These are phyloP conservation scores for Colletotrichum tofieldiae DNA, from an alignment of 2,329 filamentous ascomycete genomes.

Conservation along the genomic window DNA sequence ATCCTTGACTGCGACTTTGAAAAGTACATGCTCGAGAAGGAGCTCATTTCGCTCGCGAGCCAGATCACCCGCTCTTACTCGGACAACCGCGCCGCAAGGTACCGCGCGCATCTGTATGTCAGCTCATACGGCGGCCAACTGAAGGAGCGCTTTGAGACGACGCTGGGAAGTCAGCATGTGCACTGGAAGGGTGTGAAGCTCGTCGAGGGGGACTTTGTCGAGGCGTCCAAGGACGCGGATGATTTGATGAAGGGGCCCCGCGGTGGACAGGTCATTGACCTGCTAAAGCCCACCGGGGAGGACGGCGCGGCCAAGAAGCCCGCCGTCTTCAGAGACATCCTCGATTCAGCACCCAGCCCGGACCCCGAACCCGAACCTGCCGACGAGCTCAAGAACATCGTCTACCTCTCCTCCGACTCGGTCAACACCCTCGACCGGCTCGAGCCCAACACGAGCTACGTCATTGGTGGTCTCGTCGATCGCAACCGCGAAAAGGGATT, in stretches of 20 bases:
- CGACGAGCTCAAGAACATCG: constrained; percentile 65
- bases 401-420: constrained; percentile 96
- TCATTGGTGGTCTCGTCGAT: constrained; percentile 95
- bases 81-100: constrained; percentile 81
- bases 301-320: constrained; percentile 47
- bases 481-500: constrained; percentile 96
- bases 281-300: constrained; percentile 61
- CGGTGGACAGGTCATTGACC: constrained; percentile 72
- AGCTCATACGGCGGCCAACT: constrained; percentile 85
- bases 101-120: constrained; percentile 80
- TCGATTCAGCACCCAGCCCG: constrained; percentile 53
- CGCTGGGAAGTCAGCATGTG: constrained; percentile 79
- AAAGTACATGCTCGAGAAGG: constrained; percentile 88
- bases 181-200: constrained; percentile 87
- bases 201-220: constrained; percentile 80
- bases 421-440: constrained; percentile 85
- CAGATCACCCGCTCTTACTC: constrained; percentile 93
- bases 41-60: constrained; percentile 84
- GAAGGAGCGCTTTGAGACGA: constrained; percentile 84
- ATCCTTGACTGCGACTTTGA: constrained; percentile 96
- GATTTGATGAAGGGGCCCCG: constrained; percentile 74
- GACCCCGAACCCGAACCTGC: constrained; percentile 50
- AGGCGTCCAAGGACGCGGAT: constrained; percentile 76
- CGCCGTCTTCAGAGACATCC: constrained; percentile 52
- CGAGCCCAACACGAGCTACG: constrained; percentile 90